Percentiles rank a stretch among this genome's conserved stretches.
These are phyloP conservation scores for Solidago caesia DNA, from an alignment of 129 eudicot species.

Conservation along the genomic window DNA sequence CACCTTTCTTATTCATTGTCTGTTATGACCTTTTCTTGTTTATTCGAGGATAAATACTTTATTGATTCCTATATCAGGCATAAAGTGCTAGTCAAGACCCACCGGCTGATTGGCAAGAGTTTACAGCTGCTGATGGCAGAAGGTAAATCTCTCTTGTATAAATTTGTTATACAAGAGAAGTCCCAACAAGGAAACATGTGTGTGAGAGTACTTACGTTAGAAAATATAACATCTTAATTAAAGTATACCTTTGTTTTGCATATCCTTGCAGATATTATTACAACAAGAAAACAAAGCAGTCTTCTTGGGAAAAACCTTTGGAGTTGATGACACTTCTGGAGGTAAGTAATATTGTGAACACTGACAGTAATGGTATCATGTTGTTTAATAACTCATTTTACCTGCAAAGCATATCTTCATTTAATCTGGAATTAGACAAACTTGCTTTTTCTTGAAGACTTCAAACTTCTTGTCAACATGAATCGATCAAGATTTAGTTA, in stretches of 20 bases:
- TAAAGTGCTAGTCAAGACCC: conserved; percentile 51
- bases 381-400: not conserved
- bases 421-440: conserved; percentile 20
- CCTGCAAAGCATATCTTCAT: conserved; percentile 18
- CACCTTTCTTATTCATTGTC: conserved; percentile 28
- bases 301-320: conserved; percentile 97
- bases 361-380: not conserved
- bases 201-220: no score
- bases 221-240: no score
- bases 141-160: conserved; percentile 43
- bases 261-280: conserved; percentile 66
- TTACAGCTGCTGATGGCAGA: conserved; percentile 79
- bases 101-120: conserved; percentile 96
- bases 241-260: not conserved
- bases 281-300: conserved; percentile 85
- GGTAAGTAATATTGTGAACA: conserved; percentile 47
- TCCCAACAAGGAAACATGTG: no score
- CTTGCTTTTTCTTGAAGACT: conserved; percentile 23
- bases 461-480: conserved; percentile 32
- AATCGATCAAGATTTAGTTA: conserved; percentile 44
- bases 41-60: not conserved
- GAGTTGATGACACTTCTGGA: conserved; percentile 93
- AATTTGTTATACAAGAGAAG: not conserved
- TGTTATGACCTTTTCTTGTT: not conserved
- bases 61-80: conserved; percentile 38